Evolutionary conservation across 768 basidiomycete species (phyloP).

Genomic region (Russula abietina): DNA sequence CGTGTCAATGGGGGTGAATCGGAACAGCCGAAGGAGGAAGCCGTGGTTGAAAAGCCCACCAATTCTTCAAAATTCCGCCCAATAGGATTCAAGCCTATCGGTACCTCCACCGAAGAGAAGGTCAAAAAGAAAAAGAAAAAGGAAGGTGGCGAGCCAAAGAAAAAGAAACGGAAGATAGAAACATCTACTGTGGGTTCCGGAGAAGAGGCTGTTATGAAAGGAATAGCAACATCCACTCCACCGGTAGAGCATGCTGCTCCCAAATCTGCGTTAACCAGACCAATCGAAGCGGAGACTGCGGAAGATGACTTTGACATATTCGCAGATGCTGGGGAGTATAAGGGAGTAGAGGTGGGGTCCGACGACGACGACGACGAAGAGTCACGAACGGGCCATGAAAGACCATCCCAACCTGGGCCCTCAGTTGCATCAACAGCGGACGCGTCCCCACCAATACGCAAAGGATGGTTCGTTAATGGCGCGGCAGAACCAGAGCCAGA

Average conservation of each 20-base stretch:
- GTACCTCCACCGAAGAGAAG: conserved; percentile 32
- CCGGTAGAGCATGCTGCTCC: conserved; percentile 2
- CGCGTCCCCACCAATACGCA: neutral
- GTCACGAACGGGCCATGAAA: neutral
- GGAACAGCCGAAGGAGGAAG: conserved; percentile 24
- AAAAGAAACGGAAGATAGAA: conserved; percentile 52
- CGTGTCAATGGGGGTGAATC: conserved; percentile 30
- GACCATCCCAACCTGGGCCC: neutral
- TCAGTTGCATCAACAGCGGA: neutral
- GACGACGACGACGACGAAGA: conserved; percentile 28
- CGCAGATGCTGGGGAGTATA: conserved; percentile 77
- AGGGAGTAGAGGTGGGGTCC: conserved; percentile 55
- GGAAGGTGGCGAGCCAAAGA: conserved; percentile 45
- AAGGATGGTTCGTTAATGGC: conserved; percentile 18
- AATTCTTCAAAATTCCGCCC: conserved; percentile 40
- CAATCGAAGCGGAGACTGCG: conserved; percentile 36
- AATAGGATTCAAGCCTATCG: conserved; percentile 64
- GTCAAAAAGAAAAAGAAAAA: conserved; percentile 48
- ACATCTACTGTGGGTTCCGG: conserved; percentile 21
- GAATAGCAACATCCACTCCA: conserved; percentile 5
- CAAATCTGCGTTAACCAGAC: conserved; percentile 20
- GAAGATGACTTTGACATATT: conserved; percentile 86
- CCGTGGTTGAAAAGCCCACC: conserved; percentile 36
- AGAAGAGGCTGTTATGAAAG: conserved; percentile 18
- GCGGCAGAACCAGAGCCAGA: neutral